Evolutionary conservation across 1,284 basidiomycete species (phyloP).

Genomic region (Naganishia liquefaciens): DNA sequence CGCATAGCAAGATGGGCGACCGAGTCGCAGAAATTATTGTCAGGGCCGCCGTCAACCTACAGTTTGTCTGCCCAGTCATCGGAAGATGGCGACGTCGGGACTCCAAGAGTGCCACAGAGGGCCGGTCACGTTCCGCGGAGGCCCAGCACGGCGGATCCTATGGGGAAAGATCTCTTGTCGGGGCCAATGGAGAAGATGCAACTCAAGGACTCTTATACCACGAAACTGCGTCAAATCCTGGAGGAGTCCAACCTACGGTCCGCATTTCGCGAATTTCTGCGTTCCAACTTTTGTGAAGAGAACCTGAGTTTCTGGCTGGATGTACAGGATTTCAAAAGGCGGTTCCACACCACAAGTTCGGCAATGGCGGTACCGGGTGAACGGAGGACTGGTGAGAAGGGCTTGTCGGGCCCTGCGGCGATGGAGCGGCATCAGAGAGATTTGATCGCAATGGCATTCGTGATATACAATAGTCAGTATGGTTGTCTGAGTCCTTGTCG

Average conservation of each 20-base stretch:
- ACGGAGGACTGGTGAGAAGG: constrained; percentile 32
- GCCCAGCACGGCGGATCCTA: constrained; percentile 72
- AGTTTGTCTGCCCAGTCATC: constrained; percentile 52
- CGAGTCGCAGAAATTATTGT: constrained; percentile 6
- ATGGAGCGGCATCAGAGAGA: constrained; percentile 98
- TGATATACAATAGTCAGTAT: constrained; percentile 63
- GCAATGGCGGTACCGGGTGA: constrained; percentile 66
- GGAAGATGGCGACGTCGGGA: constrained; percentile 50
- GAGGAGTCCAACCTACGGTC: constrained; percentile 87
- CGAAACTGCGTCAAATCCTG: constrained; percentile 85
- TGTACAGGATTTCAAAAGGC: constrained; percentile 92
- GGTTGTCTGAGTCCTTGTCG: neutral
- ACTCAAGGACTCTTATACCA: constrained; percentile 82
- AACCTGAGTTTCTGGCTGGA: constrained; percentile 97
- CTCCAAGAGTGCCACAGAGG: constrained; percentile 33
- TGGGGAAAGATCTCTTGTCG: constrained; percentile 60
- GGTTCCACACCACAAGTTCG: constrained; percentile 91
- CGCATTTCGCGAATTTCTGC: constrained; percentile 90
- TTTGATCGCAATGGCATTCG: constrained; percentile 88
- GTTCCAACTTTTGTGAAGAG: constrained; percentile 96
- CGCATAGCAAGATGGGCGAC: constrained; percentile 77
- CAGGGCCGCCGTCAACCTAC: constrained; percentile 29
- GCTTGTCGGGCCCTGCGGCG: constrained; percentile 65
- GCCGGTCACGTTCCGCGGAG: constrained; percentile 59
- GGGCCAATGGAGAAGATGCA: constrained; percentile 47